Conservation (phyloP, 768 basidiomycete genomes). For the Neoboletus subvelutipes region DNA sequence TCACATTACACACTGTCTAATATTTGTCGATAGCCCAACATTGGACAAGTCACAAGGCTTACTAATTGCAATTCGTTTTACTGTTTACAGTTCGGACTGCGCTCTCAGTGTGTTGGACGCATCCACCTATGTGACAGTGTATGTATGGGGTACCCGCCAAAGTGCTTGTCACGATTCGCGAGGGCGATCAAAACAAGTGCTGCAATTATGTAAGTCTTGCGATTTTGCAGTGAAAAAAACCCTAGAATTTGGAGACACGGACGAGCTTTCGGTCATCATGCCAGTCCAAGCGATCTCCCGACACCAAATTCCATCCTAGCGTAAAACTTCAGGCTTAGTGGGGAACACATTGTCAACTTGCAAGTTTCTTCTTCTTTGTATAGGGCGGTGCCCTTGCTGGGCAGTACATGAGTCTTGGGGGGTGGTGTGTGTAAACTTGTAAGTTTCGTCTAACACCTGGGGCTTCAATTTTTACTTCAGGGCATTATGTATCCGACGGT, state of each 20-base stretch:
- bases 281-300: background rate
- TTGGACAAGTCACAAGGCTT: background rate
- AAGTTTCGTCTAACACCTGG: background rate
- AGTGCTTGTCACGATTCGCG: too few relatives aligned
- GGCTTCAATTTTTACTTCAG: background rate
- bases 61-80: background rate
- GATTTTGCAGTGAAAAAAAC: background rate
- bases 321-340: background rate
- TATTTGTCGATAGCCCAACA: background rate
- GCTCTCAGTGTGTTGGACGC: too few relatives aligned
- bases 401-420: too few relatives aligned
- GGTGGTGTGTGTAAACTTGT: too few relatives aligned
- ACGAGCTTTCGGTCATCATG: background rate
- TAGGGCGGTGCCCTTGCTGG: too few relatives aligned
- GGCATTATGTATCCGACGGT: too few relatives aligned
- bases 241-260: too few relatives aligned
- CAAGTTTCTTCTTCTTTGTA: too few relatives aligned
- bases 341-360: background rate
- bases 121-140: background rate
- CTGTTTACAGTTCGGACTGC: background rate
- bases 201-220: background rate
- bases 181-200: background rate
- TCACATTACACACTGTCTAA: background rate
- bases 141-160: background rate
- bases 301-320: too few relatives aligned